These are phyloP conservation scores for Olyra latifolia DNA, from an alignment of 176 grass and related monocot genomes.

Conservation along the genomic window DNA sequence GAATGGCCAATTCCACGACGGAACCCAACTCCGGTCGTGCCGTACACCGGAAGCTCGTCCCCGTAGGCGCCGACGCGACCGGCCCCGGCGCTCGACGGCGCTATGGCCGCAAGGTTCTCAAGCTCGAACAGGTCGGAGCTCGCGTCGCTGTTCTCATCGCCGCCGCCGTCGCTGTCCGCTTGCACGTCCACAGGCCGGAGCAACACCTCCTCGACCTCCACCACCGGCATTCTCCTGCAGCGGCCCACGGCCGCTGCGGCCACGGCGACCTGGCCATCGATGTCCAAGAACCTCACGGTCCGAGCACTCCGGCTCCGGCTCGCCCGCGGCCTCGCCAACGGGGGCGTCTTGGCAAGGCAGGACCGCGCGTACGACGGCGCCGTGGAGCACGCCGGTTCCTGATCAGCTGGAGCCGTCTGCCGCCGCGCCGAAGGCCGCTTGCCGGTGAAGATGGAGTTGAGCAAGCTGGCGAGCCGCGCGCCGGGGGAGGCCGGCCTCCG, in stretches of 20 bases:
- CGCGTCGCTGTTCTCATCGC: slow-evolving; percentile 61
- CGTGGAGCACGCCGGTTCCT: slow-evolving; percentile 52
- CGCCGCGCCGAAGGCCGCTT: slow-evolving; percentile 27
- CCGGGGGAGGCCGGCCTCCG: slow-evolving; percentile 66
- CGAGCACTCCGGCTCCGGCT: slow-evolving; percentile 36
- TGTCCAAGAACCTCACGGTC: slow-evolving; percentile 57
- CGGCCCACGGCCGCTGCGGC: slow-evolving; percentile 12
- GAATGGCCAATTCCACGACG: slow-evolving; percentile 11
- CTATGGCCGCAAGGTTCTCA: slow-evolving; percentile 47
- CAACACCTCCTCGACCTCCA: slow-evolving; percentile 55
- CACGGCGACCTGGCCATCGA: slow-evolving; percentile 35
- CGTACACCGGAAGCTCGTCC: slow-evolving; percentile 84
- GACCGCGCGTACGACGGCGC: slow-evolving; percentile 59
- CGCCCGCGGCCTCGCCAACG: slow-evolving; percentile 33
- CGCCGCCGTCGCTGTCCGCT: slow-evolving; percentile 43
- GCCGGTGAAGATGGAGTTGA: slow-evolving; percentile 71
- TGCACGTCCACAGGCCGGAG: slow-evolving; percentile 27
- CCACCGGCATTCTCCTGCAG: slow-evolving; percentile 32
- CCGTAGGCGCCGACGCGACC: slow-evolving; percentile 20
- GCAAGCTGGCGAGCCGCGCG: slow-evolving; percentile 62
- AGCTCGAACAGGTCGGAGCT: slow-evolving; percentile 95
- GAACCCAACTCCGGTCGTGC: slow-evolving; percentile 51
- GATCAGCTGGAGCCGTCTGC: slow-evolving; percentile 10
- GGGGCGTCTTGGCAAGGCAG: slow-evolving; percentile 59
- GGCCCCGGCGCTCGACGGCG: not conserved